phyloP scores from a whole-genome alignment of 176 grass and related monocot species.

The Oryza meridionalis region DNA sequence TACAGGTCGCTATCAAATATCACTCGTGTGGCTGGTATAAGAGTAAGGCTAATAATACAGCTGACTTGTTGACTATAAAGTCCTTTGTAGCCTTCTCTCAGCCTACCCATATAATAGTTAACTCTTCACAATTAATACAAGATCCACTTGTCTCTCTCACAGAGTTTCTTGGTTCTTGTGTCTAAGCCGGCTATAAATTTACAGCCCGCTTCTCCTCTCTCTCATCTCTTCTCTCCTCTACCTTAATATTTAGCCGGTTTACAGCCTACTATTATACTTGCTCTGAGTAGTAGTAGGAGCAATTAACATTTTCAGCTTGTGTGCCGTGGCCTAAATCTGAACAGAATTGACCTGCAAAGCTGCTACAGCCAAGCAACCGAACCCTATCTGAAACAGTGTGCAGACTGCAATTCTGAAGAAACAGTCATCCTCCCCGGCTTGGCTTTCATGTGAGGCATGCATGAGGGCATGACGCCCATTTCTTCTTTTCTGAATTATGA shows the following conservation, averaged over 20 bases:
- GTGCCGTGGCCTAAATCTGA: neutral
- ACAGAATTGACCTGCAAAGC: neutral
- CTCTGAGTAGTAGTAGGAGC: neutral
- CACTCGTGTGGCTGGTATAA: neutral
- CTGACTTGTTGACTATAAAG: no score
- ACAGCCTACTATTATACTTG: no score
- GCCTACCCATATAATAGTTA: no score
- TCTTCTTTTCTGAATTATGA: neutral
- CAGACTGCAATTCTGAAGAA: neutral
- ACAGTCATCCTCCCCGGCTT: neutral
- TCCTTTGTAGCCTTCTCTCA: no score
- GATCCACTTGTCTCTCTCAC: no score
- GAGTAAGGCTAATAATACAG: no score
- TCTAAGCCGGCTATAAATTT: no score
- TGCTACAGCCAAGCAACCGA: neutral
- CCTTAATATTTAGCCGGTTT: no score
- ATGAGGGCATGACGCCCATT: neutral
- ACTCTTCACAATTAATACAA: no score
- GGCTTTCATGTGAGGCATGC: neutral
- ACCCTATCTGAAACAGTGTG: neutral
- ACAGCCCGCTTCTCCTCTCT: no score
- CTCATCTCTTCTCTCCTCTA: no score
- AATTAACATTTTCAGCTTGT: neutral
- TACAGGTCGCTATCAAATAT: neutral
- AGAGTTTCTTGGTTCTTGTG: no score